These are phyloP conservation scores for Akanthomyces muscarius DNA, from an alignment of 2,329 filamentous ascomycete genomes.

Conservation along the genomic window DNA sequence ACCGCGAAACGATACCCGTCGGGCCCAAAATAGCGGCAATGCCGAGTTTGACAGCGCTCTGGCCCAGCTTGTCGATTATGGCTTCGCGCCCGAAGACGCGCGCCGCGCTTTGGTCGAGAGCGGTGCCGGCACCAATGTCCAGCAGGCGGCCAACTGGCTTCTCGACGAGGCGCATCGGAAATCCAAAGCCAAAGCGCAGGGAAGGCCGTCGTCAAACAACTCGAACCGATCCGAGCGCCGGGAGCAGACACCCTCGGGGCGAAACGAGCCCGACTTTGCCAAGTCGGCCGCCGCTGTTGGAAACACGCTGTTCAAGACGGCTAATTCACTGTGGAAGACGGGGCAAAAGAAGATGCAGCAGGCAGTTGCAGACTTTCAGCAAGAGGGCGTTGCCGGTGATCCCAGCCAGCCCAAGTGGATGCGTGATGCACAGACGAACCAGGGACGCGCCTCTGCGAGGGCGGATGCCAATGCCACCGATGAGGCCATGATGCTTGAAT, in stretches of 20 bases:
- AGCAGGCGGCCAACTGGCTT: constrained; percentile 83
- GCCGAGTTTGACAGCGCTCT: constrained; percentile 68
- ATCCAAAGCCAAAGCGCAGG: constrained; percentile 66
- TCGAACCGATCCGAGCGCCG: constrained; percentile 21
- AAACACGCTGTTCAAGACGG: constrained; percentile 82
- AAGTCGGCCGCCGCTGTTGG: constrained; percentile 81
- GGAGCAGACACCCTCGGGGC: constrained; percentile 27
- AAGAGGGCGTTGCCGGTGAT: constrained; percentile 58
- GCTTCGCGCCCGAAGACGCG: constrained; percentile 84
- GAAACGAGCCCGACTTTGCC: constrained; percentile 69
- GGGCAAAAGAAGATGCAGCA: constrained; percentile 90
- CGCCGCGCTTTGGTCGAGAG: constrained; percentile 74
- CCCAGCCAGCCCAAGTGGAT: constrained; percentile 91
- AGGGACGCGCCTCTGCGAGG: constrained; percentile 18
- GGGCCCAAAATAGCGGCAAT: constrained; percentile 26
- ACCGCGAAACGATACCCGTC: constrained; percentile 21
- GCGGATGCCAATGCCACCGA: constrained; percentile 50
- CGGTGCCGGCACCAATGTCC: constrained; percentile 73
- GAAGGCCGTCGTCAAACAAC: constrained; percentile 44
- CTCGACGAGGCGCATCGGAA: constrained; percentile 87
- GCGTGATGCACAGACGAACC: constrained; percentile 60
- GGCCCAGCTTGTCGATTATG: constrained; percentile 90
- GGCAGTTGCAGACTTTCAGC: constrained; percentile 80
- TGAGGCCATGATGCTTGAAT: constrained; percentile 77
- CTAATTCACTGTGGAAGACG: constrained; percentile 92